A percentile compares a stretch with the other conserved stretches of the same genome.
Evolutionary conservation across 306 rosid species (phyloP).

Genomic region (Carpinus viminea): DNA sequence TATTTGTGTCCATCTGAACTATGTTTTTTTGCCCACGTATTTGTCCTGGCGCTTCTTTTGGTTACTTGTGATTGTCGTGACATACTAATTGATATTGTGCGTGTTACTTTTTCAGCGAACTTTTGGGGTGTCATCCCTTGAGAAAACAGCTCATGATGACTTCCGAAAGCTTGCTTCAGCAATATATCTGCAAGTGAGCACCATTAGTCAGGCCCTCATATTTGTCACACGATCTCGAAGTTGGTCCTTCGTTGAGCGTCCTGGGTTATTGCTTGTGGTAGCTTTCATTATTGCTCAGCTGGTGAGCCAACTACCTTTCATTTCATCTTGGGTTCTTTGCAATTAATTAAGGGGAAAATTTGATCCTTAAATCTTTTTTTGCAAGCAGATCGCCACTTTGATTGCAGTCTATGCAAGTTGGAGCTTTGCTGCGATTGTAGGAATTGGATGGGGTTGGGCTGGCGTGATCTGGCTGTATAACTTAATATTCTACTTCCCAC

Average conservation of each 20-base stretch:
- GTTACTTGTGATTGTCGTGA: background rate
- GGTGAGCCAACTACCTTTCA: slow-evolving; percentile 47
- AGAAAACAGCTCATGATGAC: slow-evolving; percentile 81
- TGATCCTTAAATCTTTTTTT: slow-evolving; percentile 23
- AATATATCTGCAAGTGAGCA: slow-evolving; percentile 96
- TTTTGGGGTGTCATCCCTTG: slow-evolving; percentile 84
- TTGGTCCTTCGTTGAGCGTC: slow-evolving; percentile 95
- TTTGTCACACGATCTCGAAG: slow-evolving; percentile 95
- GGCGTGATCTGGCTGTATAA: slow-evolving; percentile 97
- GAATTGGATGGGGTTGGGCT: slow-evolving; percentile 99
- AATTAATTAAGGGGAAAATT: slow-evolving; percentile 4
- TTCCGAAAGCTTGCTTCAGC: slow-evolving; percentile 93
- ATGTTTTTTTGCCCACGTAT: background rate
- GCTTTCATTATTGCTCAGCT: slow-evolving; percentile 91
- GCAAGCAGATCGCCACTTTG: slow-evolving; percentile 83
- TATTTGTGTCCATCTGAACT: background rate
- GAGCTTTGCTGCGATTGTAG: slow-evolving; percentile 94
- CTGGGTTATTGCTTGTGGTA: slow-evolving; percentile 67
- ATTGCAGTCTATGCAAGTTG: slow-evolving; percentile 93
- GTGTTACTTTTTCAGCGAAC: slow-evolving; percentile 49
- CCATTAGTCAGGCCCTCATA: slow-evolving; percentile 95
- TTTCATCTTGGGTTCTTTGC: slow-evolving; percentile 2
- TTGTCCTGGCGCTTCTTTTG: slow-evolving; percentile 10
- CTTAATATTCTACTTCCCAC: slow-evolving; percentile 83
- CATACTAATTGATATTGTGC: slow-evolving; percentile 17